A percentile compares a stretch with the other conserved stretches of the same genome.
These are phyloP conservation scores for Amaranthus cruentus DNA, from an alignment of 148 eudicot genomes.

Conservation along the genomic window DNA sequence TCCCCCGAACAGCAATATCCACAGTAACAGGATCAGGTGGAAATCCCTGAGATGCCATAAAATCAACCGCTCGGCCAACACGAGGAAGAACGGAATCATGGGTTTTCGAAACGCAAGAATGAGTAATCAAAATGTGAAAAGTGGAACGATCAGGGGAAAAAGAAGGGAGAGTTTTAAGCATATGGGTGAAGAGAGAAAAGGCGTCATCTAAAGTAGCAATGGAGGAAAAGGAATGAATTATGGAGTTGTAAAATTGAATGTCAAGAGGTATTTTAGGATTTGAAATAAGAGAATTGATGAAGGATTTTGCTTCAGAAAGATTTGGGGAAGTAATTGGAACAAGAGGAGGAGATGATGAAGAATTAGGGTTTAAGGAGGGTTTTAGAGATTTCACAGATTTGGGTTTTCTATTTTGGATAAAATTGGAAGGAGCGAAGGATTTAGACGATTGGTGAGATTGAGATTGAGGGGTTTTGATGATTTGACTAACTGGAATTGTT, in stretches of 20 bases:
- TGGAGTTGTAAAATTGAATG: slow-evolving; percentile 41
- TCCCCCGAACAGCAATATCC: slow-evolving; percentile 55
- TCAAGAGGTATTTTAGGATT: slow-evolving; percentile 23
- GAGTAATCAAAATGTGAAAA: slow-evolving; percentile 48
- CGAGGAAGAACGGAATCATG: slow-evolving; percentile 19
- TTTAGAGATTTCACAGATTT: neutral
- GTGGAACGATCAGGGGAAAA: slow-evolving; percentile 63
- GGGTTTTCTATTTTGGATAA: neutral
- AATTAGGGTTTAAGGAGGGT: slow-evolving; percentile 14
- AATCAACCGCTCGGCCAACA: slow-evolving; percentile 33
- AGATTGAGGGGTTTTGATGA: slow-evolving; percentile 17
- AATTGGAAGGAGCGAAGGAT: slow-evolving; percentile 9
- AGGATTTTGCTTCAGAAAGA: slow-evolving; percentile 56
- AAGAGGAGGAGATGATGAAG: slow-evolving; percentile 26
- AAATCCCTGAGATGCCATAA: slow-evolving; percentile 50
- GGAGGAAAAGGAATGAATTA: slow-evolving; percentile 52
- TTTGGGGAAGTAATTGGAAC: slow-evolving; percentile 32
- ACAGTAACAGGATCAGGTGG: slow-evolving; percentile 50
- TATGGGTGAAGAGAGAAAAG: slow-evolving; percentile 46
- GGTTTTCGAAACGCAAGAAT: slow-evolving; percentile 32
- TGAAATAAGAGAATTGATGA: slow-evolving; percentile 36
- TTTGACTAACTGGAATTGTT: slow-evolving; percentile 18
- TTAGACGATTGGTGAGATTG: slow-evolving; percentile 7
- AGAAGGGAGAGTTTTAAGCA: slow-evolving; percentile 44
- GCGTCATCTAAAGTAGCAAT: slow-evolving; percentile 43